Base-by-base conservation (phyloP, 371 early-diverging fungal species). In the Mucor saturninus region DNA sequence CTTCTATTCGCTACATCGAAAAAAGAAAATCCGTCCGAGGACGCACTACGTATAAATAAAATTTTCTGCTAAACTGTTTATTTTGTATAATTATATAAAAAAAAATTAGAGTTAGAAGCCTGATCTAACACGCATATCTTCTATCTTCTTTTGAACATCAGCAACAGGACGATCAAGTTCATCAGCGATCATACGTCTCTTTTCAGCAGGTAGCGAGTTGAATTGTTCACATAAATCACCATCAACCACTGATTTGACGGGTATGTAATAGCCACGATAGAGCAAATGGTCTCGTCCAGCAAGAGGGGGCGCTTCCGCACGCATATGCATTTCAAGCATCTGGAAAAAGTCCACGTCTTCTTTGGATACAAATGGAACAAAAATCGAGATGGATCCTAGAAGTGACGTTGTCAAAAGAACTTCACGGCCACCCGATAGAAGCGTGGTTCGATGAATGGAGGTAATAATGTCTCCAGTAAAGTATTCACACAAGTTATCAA, bases 311-410 rank as follows among this genome's bases (percentile, higher is more conserved):
- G 81, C 76, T 67, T 91, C 92, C 30, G 82, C 71, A 11, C 97
- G 86, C 85, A 99, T 84, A 57, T 91, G 91, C 87, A 93, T 87
- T 78, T 99, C 99, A 46, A 99, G 81, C 30, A 87, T 84, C 69
- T 92, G 92, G 85, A 98, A 95, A 68, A 97, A 94, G 30, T 95
- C 96, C 14, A 93, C 89, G 67, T 98, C 98, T 65, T 94, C 93
- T 64, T 90, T 87, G 31, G 92, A 86, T 13, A 85, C 72, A 72
- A 98, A 92, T 1, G 98, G 97, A 49, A 97, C 86, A 59, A 95
- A 86, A 11, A 89, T 83, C 3, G 92, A 92, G 53, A 98, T 81
- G 9, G 88, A 70, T 4, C 99, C 99, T 40, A 92, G 65, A 28
- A 99, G 71, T 2, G 95, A 92, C 0, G 95, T 90, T 59, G 93